phyloP scores from a whole-genome alignment of 1,284 basidiomycete species.

The Pascua guehoae region DNA sequence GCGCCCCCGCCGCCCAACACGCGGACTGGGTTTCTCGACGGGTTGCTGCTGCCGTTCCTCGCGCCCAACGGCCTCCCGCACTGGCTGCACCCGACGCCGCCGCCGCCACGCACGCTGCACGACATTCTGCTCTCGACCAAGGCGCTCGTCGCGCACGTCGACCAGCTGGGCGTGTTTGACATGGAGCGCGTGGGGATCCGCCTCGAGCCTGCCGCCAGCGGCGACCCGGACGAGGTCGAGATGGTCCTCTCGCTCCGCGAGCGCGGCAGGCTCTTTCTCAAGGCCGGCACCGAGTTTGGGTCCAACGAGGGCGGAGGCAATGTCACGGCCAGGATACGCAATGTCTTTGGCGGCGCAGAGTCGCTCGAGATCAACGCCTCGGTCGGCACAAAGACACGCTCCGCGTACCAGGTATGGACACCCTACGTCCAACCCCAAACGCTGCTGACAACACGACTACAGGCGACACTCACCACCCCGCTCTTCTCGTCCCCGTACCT shows the following conservation, averaged over 20 bases:
- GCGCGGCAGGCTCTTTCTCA: slow-evolving; percentile 72
- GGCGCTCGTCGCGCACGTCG: slow-evolving; percentile 61
- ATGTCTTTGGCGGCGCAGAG: slow-evolving; percentile 90
- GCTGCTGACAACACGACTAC: neutral
- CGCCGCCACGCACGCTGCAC: slow-evolving; percentile 55
- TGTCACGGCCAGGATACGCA: slow-evolving; percentile 72
- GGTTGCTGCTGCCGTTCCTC: slow-evolving; percentile 68
- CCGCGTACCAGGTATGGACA: slow-evolving; percentile 59
- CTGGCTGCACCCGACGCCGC: slow-evolving; percentile 41
- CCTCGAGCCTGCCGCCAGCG: slow-evolving; percentile 64
- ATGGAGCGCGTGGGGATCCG: slow-evolving; percentile 58
- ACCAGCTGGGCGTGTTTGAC: slow-evolving; percentile 70
- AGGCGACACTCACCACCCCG: slow-evolving; percentile 43
- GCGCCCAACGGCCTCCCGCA: slow-evolving; percentile 30
- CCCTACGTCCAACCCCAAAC: too few species aligned
- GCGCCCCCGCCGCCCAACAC: slow-evolving; percentile 67
- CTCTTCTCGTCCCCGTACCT: slow-evolving; percentile 46
- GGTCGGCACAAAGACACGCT: slow-evolving; percentile 81
- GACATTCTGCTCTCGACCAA: slow-evolving; percentile 66
- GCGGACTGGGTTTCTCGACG: slow-evolving; percentile 71
- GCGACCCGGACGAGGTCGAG: slow-evolving; percentile 72
- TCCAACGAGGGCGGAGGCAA: slow-evolving; percentile 88
- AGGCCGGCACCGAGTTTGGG: slow-evolving; percentile 87
- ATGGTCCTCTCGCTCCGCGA: slow-evolving; percentile 75
- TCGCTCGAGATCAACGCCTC: slow-evolving; percentile 77